Percentiles rank a stretch among this genome's conserved stretches.
Conservation (phyloP, 345 rosid species). For the Clausena lansium region DNA sequence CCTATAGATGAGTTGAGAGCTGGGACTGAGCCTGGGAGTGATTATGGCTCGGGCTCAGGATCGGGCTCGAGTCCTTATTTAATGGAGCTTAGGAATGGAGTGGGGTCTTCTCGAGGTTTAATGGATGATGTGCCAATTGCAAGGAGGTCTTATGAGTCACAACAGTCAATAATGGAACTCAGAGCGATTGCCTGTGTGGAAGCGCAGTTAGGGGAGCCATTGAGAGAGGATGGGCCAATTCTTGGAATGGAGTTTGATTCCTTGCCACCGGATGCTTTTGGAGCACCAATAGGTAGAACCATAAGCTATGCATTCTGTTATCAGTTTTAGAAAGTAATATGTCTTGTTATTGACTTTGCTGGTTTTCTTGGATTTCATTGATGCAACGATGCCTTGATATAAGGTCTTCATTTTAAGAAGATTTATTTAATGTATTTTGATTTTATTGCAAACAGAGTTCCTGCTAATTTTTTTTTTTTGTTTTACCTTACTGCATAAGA, state of each 20-base stretch:
- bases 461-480: conserved; percentile 12
- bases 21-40: conserved; percentile 52
- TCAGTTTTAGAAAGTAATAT: not conserved
- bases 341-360: not conserved
- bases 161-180: conserved; percentile 71
- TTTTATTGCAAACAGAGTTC: not conserved
- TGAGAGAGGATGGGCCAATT: conserved; percentile 96
- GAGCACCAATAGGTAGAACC: conserved; percentile 70
- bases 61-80: conserved; percentile 72
- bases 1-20: conserved; percentile 43
- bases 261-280: conserved; percentile 95
- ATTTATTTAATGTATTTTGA: not conserved
- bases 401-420: not conserved
- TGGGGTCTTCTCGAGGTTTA: conserved; percentile 39
- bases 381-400: not conserved
- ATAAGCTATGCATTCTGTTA: not conserved
- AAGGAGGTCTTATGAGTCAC: conserved; percentile 62
- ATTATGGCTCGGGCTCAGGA: conserved; percentile 65
- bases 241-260: conserved; percentile 98
- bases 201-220: conserved; percentile 89
- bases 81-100: conserved; percentile 46
- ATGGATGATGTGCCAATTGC: conserved; percentile 44
- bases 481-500: conserved; percentile 7
- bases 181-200: conserved; percentile 92
- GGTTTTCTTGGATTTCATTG: not conserved